Conservation (phyloP, 2,329 filamentous ascomycete genomes). For the Diplodia intermedia region DNA sequence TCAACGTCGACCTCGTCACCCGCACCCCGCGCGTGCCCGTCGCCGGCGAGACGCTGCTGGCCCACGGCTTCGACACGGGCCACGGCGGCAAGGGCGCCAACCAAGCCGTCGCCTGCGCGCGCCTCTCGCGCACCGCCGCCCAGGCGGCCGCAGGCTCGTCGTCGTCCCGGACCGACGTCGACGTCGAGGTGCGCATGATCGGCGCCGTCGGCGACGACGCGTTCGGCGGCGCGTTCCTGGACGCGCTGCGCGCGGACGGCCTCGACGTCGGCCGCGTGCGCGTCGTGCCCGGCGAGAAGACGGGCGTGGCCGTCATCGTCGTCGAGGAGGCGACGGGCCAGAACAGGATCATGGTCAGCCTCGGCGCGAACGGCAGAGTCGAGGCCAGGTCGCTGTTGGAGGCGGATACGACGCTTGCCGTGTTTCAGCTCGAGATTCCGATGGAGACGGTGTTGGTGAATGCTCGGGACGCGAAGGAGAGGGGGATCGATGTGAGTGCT, state of each 20-base stretch:
- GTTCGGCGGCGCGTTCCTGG: conserved; percentile 50
- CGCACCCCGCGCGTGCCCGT: conserved; percentile 82
- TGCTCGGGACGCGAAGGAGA: conserved; percentile 13
- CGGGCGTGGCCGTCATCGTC: conserved; percentile 57
- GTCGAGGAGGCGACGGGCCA: conserved; percentile 57
- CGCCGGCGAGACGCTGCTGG: conserved; percentile 86
- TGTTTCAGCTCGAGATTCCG: conserved; percentile 58
- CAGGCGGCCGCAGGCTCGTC: conserved; percentile 35
- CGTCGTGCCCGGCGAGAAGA: conserved; percentile 53
- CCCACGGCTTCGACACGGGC: conserved; percentile 77
- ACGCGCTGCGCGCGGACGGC: conserved; percentile 53
- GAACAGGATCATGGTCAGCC: conserved; percentile 58
- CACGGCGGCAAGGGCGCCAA: conserved; percentile 95
- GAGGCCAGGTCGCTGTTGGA: conserved; percentile 47
- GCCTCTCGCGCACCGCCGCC: conserved; percentile 68
- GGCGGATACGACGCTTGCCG: conserved; percentile 50
- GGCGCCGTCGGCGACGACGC: conserved; percentile 58
- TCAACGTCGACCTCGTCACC: conserved; percentile 93
- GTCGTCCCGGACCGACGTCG: conserved; percentile 13
- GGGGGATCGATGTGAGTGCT: conserved; percentile 36
- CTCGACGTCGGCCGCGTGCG: conserved; percentile 51
- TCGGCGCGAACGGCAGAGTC: conserved; percentile 56
- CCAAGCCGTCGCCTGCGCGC: conserved; percentile 87
- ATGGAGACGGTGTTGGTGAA: conserved; percentile 45
- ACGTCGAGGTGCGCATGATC: conserved; percentile 57